Evolutionary conservation across 2,329 filamentous ascomycete genomes (phyloP).

Genomic region (Zymoseptoria crescenta): DNA sequence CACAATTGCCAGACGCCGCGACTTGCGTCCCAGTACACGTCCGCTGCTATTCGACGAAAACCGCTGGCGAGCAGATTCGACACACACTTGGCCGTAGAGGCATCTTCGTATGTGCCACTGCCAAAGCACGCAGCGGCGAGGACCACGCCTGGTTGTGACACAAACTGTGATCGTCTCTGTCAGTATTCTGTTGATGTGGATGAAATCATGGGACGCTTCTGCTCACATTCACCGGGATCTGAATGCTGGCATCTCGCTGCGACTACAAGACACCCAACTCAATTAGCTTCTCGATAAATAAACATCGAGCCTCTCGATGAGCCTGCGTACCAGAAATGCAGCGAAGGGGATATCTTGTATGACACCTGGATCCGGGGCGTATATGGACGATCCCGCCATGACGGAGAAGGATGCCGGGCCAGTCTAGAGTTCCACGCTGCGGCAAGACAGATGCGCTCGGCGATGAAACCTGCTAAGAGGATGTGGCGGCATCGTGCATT

Average conservation of each 20-base stretch:
- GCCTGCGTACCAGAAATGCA: slow-evolving; percentile 24
- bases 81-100: slow-evolving; percentile 47
- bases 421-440: background rate
- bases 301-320: no score
- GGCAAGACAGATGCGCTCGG: background rate
- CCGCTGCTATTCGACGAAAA: slow-evolving; percentile 50
- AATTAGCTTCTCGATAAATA: background rate
- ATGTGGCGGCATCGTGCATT: background rate
- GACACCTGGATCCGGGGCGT: slow-evolving; percentile 22
- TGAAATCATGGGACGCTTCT: background rate
- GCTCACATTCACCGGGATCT: slow-evolving; percentile 49
- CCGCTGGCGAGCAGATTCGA: slow-evolving; percentile 56
- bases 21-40: slow-evolving; percentile 56
- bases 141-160: slow-evolving; percentile 50
- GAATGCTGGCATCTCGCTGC: slow-evolving; percentile 52
- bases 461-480: background rate
- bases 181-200: slow-evolving; percentile 44
- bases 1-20: slow-evolving; percentile 52
- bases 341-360: slow-evolving; percentile 14
- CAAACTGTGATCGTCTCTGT: slow-evolving; percentile 33
- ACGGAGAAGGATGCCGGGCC: background rate
- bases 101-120: slow-evolving; percentile 45
- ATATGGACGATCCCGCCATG: slow-evolving; percentile 4
- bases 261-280: slow-evolving; percentile 36
- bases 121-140: slow-evolving; percentile 53